Base-by-base conservation (phyloP, 805 yeast species). In the Candida nonsorbophila region DNA sequence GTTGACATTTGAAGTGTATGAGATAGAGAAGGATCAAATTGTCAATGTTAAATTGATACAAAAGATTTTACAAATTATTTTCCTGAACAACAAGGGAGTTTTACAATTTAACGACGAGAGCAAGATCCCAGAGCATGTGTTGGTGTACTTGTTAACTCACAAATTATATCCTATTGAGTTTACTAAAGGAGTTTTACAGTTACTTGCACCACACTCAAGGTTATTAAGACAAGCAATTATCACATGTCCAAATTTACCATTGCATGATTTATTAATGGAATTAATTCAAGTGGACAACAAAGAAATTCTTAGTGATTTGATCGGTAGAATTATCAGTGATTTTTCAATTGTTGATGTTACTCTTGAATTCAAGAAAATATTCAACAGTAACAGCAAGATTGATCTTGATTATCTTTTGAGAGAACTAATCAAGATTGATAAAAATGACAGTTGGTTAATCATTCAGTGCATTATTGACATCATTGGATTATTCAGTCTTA, bases 191-290 rank as follows among this genome's bases (percentile, higher is more conserved):
- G 51, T 88, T 25, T 55, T 90, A 24, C 47, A 62, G 10, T 59
- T 85, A 16, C 66, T 68, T 25, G 28, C 44, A 16, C 55, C 69
- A 7, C 65, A 71, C 35, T 79, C 85, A 20, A 72, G 82, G 36
- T 65, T 87, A 33, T 68, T 81, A 52, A 76, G 86, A 55, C 95
- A 84, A 52, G 90, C 94, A 1, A 72, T 86, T 28, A 83, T 79
- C 9, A 79, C 92, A 1, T 82, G 92, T 36, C 79, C 84, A 5
- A 77, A 78, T 32, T 56, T 87, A 22, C 69, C 82, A 6, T 66
- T 82, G 26, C 52, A 53, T 4, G 94, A 84, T 35, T 62, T 88
- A 15, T 58, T 84, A 22, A 50, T 55, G 6, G 86, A 83, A 34
- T 62, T 87, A 28, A 55, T 43, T 28, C 30, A 63, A 9, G 61